phyloP scores from a whole-genome alignment of 2,329 filamentous ascomycete species.

The Fusarium burgessii region DNA sequence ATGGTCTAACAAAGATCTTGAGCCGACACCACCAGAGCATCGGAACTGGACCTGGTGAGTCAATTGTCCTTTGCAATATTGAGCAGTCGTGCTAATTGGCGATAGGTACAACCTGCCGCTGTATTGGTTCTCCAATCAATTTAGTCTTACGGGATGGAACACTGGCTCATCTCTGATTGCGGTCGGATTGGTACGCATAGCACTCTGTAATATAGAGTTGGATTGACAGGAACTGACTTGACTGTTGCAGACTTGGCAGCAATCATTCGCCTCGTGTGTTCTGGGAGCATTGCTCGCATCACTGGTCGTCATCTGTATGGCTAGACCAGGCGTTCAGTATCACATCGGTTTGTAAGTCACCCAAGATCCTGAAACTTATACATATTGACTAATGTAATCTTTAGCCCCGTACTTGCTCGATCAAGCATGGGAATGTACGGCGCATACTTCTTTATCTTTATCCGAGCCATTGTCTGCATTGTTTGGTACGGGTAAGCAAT shows the following conservation, averaged over 20 bases:
- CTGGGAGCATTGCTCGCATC: not conserved
- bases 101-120: rapidly evolving
- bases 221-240: too few relatives aligned
- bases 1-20: not conserved
- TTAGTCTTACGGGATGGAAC: not conserved
- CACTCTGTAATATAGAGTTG: too few relatives aligned
- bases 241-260: not conserved
- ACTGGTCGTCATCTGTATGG: not conserved
- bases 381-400: rapidly evolving
- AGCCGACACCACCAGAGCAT: not conserved
- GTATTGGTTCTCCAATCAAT: not conserved
- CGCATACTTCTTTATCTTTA: not conserved
- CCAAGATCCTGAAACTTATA: rapidly evolving
- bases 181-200: rapidly evolving
- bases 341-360: not conserved
- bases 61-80: rapidly evolving
- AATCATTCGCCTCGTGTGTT: not conserved
- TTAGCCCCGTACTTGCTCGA: not conserved
- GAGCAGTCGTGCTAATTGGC: rapidly evolving
- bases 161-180: not conserved
- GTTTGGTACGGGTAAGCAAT: not conserved
- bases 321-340: not conserved
- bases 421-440: not conserved
- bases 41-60: not conserved
- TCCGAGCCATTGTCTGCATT: not conserved